Percentiles rank a stretch among this genome's conserved stretches.
Conservation (phyloP, 75 land plant species). For the Larix kaempferi region DNA sequence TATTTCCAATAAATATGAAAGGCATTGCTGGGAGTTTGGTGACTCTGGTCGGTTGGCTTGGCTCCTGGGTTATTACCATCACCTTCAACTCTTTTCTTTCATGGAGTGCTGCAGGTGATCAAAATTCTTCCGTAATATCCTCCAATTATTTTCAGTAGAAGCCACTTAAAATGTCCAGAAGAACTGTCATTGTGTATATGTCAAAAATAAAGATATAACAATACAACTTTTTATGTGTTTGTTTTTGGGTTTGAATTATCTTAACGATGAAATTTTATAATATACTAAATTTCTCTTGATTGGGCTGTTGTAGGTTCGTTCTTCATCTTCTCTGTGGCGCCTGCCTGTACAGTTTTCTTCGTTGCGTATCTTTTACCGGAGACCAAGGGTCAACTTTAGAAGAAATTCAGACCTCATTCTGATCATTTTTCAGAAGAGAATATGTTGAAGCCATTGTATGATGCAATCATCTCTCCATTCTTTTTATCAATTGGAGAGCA, state of each 20-base stretch:
- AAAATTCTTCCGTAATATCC: background rate
- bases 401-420: slow-evolving; percentile 34
- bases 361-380: slow-evolving; percentile 32
- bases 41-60: slow-evolving; percentile 36
- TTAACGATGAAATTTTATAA: background rate
- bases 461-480: too few species aligned
- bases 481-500: too few species aligned
- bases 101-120: slow-evolving; percentile 42
- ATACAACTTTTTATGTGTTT: too few species aligned
- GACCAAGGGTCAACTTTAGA: slow-evolving; percentile 40
- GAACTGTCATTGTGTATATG: too few species aligned
- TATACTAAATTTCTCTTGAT: background rate
- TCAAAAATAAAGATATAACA: too few species aligned
- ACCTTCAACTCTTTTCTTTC: slow-evolving; percentile 34
- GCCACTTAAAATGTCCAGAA: too few species aligned
- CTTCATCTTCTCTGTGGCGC: slow-evolving; percentile 26
- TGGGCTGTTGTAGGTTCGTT: slow-evolving; percentile 24
- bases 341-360: slow-evolving; percentile 26
- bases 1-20: slow-evolving; percentile 43
- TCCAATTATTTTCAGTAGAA: background rate
- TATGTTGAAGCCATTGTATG: too few species aligned
- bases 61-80: slow-evolving; percentile 33
- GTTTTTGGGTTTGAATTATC: background rate
- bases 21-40: slow-evolving; percentile 50
- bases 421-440: too few species aligned